Base-by-base conservation (phyloP, 2,329 filamentous ascomycete genomes). In the Beauveria varroae region DNA sequence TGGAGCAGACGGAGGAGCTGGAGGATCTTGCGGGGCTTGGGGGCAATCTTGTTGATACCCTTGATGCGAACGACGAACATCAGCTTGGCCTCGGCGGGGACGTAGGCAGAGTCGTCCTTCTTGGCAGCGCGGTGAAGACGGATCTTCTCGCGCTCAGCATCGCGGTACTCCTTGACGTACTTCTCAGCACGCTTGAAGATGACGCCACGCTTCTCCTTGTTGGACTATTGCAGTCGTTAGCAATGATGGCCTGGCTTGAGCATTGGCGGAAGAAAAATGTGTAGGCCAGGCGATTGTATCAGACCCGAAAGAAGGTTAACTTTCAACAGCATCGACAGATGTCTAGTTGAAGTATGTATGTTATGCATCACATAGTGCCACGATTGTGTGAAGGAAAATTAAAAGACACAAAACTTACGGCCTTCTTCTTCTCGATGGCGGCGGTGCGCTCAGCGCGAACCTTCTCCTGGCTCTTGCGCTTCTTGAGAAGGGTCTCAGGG, bases 11-110 rank as follows among this genome's bases (percentile, higher is more conserved):
- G 93, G 78, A 99, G 93, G 65, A 99, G 91, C 84, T 99, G 95
- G 73, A 99, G 88, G 76, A 96, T 98, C 89, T 99, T 99, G 86
- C 95, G 93, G 81, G 96, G 96, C 90, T 99, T 98, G 73, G 95
- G 95, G 77, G 96, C 88, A 74, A 99, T 98, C 90, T 99, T 99
- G 91, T 98, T 98, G 92, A 99, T 98, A 96, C 93, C 95, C 91
- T 99, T 99, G 86, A 99, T 99, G 79, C 95, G 93, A 80, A 98
- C 83, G 73, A 99, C 87, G 79, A 99, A 99, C 83, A 93, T 92
- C 75, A 99, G 85, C 83, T 96, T 97, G 76, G 90, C 82, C 86
- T 99, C 92, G 67, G 91, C 93, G 68, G 91, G 88, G 71, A 99
- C 89, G 81, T 96, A 95, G 86, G 93, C 95, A 77, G 86, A 90